phyloP scores from a whole-genome alignment of 176 grass and related monocot genomes.

The Leersia perrieri region DNA sequence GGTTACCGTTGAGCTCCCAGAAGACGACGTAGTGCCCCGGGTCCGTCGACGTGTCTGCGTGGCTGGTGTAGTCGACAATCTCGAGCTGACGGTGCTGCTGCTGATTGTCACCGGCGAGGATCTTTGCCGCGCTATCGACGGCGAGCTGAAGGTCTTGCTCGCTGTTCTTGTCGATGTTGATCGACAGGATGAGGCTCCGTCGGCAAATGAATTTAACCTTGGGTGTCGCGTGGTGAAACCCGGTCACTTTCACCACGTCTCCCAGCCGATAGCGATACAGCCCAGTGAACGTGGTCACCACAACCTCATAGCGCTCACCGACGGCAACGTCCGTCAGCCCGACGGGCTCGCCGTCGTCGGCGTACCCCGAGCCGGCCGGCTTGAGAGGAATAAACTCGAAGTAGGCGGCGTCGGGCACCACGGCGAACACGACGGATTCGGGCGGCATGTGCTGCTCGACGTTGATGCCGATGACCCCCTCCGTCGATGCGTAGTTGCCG shows the following conservation, averaged over 20 bases:
- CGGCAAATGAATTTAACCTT: constrained; percentile 77
- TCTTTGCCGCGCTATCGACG: constrained; percentile 48
- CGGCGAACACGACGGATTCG: constrained; percentile 56
- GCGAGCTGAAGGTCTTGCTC: constrained; percentile 79
- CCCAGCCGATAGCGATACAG: constrained; percentile 76
- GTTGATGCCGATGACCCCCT: constrained; percentile 73
- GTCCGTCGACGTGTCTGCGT: constrained; percentile 49
- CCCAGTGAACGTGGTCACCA: constrained; percentile 84
- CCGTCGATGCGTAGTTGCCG: constrained; percentile 72
- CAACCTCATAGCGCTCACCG: constrained; percentile 76
- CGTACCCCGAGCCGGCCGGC: not conserved
- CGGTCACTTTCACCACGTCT: constrained; percentile 64
- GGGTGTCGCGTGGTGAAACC: constrained; percentile 80
- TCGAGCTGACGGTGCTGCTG: no score
- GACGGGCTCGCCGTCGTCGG: constrained; percentile 44
- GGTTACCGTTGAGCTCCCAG: constrained; percentile 70
- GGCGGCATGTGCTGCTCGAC: constrained; percentile 56
- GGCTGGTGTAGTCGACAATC: constrained; percentile 75
- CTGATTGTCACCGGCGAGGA: constrained; percentile 57
- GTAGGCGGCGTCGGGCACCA: constrained; percentile 81
- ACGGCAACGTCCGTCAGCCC: constrained; percentile 67
- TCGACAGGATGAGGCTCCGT: constrained; percentile 53
- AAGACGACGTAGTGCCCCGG: constrained; percentile 81
- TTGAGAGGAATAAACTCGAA: constrained; percentile 83
- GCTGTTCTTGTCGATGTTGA: constrained; percentile 97